Base-by-base conservation (phyloP, 73 alveolate species). In the Paramecium biaurelia region DNA sequence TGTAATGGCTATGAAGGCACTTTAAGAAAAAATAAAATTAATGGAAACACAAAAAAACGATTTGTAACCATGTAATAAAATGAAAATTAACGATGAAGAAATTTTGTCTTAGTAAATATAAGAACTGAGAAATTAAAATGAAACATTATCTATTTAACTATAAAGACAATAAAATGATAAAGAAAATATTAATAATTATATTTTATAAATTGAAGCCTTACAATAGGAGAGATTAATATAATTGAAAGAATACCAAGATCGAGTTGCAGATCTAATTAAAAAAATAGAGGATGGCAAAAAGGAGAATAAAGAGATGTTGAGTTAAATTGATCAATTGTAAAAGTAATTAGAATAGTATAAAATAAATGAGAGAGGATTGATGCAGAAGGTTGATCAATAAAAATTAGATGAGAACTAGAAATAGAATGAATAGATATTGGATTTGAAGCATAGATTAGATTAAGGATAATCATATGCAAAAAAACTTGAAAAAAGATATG, bases 1-100 rank as follows among this genome's bases (percentile, higher is more conserved):
- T 37, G 86, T 72, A 9, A 34, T 35, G 45, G 86, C 86, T 5
- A 72, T 72, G 86, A 72, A 38, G 34, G 86, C 86, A n/a, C 86
- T 72, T 12, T 10, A 72, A 35, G 86, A 72, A 35, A 72, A 72
- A 72, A 72, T 72, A 34, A 72, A 72, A 72, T 26, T 35, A 12
- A 72, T 72, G 86, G 86, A 72, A 72, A 35, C 84, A 6, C 20
- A 72, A 35, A 72, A 38, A 20, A 21, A 2, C 20, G 37, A 72
- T 34, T 30, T 32, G 45, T 15, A 63, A 12, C 45, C 41, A 11
- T 14, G 18, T 30, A 26, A 63, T 14, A 63, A 32, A 63, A 11
- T 63, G 49, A 63, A 63, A 63, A 24, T 32, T 63, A 63, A 63
- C 21, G 84, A 63, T 63, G 84, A 63, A 26, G 84, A 63, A 63